phyloP scores from a whole-genome alignment of 2,329 filamentous ascomycete species.

The Fusarium sp. region DNA sequence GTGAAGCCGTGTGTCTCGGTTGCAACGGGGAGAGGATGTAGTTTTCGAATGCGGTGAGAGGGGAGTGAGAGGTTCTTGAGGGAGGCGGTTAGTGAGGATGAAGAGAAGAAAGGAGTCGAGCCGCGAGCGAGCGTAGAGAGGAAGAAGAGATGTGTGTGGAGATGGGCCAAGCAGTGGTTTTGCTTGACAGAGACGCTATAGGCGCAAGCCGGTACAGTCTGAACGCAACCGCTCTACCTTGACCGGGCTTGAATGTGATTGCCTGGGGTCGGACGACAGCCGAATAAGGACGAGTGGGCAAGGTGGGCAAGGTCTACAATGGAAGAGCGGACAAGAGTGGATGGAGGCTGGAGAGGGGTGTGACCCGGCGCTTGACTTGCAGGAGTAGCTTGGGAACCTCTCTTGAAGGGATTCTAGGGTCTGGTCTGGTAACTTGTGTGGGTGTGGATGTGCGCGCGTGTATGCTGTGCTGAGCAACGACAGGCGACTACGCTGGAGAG shows the following conservation, averaged over 20 bases:
- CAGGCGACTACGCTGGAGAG: conserved; percentile 27
- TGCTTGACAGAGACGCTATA: conserved; percentile 39
- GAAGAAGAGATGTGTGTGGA: conserved; percentile 27
- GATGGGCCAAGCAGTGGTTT: conserved; percentile 40
- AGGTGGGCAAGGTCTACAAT: conserved; percentile 34
- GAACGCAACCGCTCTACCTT: conserved; percentile 40
- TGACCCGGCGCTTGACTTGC: conserved; percentile 47
- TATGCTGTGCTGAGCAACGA: conserved; percentile 35
- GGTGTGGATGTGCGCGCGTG: conserved; percentile 25
- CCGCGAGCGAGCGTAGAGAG: conserved; percentile 27
- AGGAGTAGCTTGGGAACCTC: conserved; percentile 42
- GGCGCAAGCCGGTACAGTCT: conserved; percentile 34
- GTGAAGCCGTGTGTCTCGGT: conserved; percentile 46
- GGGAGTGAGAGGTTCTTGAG: conserved; percentile 14
- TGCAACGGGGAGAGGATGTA: conserved; percentile 33
- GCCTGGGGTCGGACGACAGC: conserved; percentile 39
- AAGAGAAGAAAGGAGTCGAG: conserved; percentile 28
- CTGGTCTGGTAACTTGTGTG: conserved; percentile 8
- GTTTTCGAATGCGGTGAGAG: conserved; percentile 40
- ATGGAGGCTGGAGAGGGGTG: conserved; percentile 43
- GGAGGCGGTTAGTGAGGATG: conserved; percentile 24
- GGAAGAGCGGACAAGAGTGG: conserved; percentile 40
- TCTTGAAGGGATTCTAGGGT: conserved; percentile 36
- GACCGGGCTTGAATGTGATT: conserved; percentile 36
- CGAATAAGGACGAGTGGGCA: conserved; percentile 41